phyloP scores from a whole-genome alignment of 768 basidiomycete genomes.

The Suillus placidus region DNA sequence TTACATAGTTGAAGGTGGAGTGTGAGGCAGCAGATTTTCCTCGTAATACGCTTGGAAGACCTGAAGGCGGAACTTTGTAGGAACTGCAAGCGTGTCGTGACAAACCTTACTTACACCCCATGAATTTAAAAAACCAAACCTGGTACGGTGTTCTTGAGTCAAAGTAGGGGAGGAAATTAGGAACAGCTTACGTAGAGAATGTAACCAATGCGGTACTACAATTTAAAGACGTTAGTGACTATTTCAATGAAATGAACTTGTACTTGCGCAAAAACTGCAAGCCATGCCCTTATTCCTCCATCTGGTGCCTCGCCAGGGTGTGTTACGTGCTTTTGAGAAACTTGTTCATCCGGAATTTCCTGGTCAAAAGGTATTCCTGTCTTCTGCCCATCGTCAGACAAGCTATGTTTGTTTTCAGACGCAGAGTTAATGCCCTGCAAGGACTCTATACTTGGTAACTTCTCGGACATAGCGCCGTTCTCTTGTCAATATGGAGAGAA shows the following conservation, averaged over 20 bases:
- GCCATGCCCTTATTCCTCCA: slow-evolving; percentile 37
- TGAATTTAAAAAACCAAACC: slow-evolving; percentile 72
- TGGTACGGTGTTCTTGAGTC: slow-evolving; percentile 18
- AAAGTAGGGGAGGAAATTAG: neutral
- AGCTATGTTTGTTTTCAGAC: neutral
- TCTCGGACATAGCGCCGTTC: neutral
- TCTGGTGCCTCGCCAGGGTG: no score
- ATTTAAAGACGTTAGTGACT: slow-evolving; percentile 30
- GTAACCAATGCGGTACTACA: slow-evolving; percentile 39
- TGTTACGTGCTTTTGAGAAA: no score
- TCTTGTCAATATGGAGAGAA: neutral
- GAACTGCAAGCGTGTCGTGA: neutral
- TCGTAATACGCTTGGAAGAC: slow-evolving; percentile 78
- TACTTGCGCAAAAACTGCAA: slow-evolving; percentile 32
- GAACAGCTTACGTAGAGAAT: neutral
- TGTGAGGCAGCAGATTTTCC: slow-evolving; percentile 47
- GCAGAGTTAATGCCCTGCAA: neutral
- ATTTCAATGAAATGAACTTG: neutral
- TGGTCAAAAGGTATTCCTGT: slow-evolving; percentile 9
- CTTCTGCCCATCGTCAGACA: neutral
- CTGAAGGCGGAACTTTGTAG: slow-evolving; percentile 34
- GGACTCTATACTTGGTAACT: neutral
- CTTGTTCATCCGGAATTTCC: neutral
- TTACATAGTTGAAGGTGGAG: slow-evolving; percentile 65
- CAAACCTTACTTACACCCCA: slow-evolving; percentile 61